These are phyloP conservation scores for Aspergillus nomiae DNA, from an alignment of 2,329 filamentous ascomycete species.

Conservation along the genomic window DNA sequence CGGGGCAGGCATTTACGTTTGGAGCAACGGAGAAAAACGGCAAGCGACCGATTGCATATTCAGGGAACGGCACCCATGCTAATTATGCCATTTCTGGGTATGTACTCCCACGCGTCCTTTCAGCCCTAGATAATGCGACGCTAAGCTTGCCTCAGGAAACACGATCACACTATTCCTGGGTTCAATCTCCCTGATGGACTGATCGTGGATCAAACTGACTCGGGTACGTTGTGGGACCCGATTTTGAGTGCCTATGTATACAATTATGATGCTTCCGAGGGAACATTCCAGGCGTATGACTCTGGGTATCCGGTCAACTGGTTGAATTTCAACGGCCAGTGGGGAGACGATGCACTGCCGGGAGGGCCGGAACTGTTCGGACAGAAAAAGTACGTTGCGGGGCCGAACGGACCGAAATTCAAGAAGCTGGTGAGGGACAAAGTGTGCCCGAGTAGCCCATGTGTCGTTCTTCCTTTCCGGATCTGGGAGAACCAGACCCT, in stretches of 20 bases:
- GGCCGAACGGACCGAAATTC: slow-evolving; percentile 63
- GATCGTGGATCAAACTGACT: slow-evolving; percentile 58
- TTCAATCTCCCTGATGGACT: slow-evolving; percentile 58
- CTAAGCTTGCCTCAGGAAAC: slow-evolving; percentile 41
- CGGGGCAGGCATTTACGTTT: slow-evolving; percentile 66
- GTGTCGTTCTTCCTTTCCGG: slow-evolving; percentile 45
- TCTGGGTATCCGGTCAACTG: slow-evolving; percentile 53
- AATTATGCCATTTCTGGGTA: slow-evolving; percentile 61
- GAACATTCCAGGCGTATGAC: slow-evolving; percentile 53
- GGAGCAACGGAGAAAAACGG: slow-evolving; percentile 56
- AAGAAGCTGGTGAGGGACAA: slow-evolving; percentile 59
- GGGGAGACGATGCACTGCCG: slow-evolving; percentile 64
- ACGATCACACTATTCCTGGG: slow-evolving; percentile 66
- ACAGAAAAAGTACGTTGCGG: slow-evolving; percentile 58
- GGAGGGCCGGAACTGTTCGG: slow-evolving; percentile 54
- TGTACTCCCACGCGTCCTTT: not conserved
- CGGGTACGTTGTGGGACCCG: slow-evolving; percentile 64
- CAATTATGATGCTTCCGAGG: slow-evolving; percentile 48
- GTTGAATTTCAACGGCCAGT: slow-evolving; percentile 59
- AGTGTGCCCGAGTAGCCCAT: slow-evolving; percentile 58
- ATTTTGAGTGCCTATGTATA: slow-evolving; percentile 58
- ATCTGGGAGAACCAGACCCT: slow-evolving; percentile 17
- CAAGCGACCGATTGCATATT: slow-evolving; percentile 59
- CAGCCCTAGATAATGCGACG: not conserved
- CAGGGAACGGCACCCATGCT: slow-evolving; percentile 64